Evolutionary conservation across 176 grass and related monocot species (phyloP), one percentile per base, ranked within the genome.

Genomic region (Alopecurus myosuroides): DNA sequence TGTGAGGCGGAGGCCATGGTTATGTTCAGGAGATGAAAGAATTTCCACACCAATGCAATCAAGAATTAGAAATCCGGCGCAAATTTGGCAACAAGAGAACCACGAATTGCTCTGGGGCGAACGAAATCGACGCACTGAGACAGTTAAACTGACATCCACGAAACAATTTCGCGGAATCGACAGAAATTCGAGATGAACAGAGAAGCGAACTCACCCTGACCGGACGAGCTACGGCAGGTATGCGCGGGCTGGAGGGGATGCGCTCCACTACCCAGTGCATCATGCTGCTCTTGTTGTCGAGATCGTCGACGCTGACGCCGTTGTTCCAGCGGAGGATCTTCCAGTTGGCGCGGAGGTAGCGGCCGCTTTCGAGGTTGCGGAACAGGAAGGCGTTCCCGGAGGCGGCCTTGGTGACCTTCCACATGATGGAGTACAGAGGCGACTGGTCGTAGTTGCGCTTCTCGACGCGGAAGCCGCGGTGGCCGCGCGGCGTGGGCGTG

Each of bases 301-400:
- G 0, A 18, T 9, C 49, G 3, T 79, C 64, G 18, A 69, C 45
- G 61, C 45, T 33, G 83, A 78, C 62, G 34, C 1, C 18, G 33
- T 4, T 46, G 39, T 19, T 4, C 58, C 45, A 74, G 18, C 1
- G 11, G 29, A 56, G 81, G 69, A 37, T 44, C 34, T 55, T 63
- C 3, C 36, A 66, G 41, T 73, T 63, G 55, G 66, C 77, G 30
- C 84, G 77, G 67, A 86, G 84, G 85, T 45, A 34, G 46, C 33
- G 61, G 2, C 2, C 34, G n/a, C n/a, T n/a, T n/a, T 2, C 6
- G 61, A 3, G 1, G 76, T 77, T 23, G 4, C 11, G 9, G 28
- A 80, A 19, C 14, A 80, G 5, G 29, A 60, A n/a, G n/a, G 15
- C 61, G n/a, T 52, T 18, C 15, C 3, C 58, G n/a, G 8, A 17